phyloP scores from a whole-genome alignment of 2,329 filamentous ascomycete species.

The Aaosphaeria arxii region DNA sequence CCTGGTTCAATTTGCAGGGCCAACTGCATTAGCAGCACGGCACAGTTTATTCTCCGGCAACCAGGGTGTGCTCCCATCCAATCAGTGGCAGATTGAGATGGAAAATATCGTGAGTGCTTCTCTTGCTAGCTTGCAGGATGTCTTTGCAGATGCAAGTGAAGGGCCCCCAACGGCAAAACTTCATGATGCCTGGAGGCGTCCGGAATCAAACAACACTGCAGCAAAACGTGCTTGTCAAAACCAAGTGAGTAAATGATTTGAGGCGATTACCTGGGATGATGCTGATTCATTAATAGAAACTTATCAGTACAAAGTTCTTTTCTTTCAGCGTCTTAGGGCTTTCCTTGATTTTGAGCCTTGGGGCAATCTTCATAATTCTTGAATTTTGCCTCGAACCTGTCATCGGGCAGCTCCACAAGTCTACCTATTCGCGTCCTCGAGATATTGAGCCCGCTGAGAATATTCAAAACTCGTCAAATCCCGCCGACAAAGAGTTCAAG shows the following conservation, averaged over 20 bases:
- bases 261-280: neutral
- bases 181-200: neutral
- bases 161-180: neutral
- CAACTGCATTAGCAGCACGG: conserved; percentile 2
- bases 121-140: conserved; percentile 10
- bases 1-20: conserved; percentile 1
- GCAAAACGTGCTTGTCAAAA: conserved; percentile 6
- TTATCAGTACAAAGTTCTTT: conserved; percentile 6
- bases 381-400: conserved; percentile 2
- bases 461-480: neutral
- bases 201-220: neutral
- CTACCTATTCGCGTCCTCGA: too few species aligned
- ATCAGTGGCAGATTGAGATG: conserved; percentile 16
- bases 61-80: conserved; percentile 8
- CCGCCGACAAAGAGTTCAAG: neutral
- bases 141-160: conserved; percentile 1
- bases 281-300: conserved; percentile 2
- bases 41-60: conserved; percentile 2
- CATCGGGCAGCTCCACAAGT: neutral
- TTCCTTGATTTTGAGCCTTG: conserved; percentile 5
- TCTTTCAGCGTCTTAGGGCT: conserved; percentile 12
- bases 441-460: too few species aligned
- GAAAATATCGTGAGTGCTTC: conserved; percentile 6
- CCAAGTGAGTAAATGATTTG: neutral
- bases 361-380: conserved; percentile 2